Evolutionary conservation across 2,329 filamentous ascomycete genomes (phyloP), one percentile per base, ranked within the genome.

Genomic region (Thielaviopsis euricoi): DNA sequence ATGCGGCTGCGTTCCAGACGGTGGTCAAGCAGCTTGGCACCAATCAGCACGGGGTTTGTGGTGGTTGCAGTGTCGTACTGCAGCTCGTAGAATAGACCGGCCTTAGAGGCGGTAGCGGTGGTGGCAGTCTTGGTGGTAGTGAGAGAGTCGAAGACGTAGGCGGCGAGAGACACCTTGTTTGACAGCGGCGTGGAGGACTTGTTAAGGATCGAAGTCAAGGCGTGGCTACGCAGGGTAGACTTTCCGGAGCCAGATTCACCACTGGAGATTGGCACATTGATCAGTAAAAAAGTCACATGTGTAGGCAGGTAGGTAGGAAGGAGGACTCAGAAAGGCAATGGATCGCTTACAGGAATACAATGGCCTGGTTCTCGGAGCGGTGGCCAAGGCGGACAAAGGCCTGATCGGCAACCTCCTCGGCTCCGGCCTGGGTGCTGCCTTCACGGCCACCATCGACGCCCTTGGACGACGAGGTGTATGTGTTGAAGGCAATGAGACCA

Each of bases 71-170:
- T 95, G 69, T 98, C 91, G 68, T 98, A 98, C 70, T 98, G 93
- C 49, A 98, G 77, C 70, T 98, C 93, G 69, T 93, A 93, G 68
- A 95, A 95, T 17, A 98, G 78, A 62, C 93, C 93, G 12, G 93
- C 86, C 70, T 97, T 97, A 55, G 91, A 97, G 26, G 93, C 93
- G 1, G 89, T 95, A 1, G 90, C 90, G 0, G 91, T 97, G 1
- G 91, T 97, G 37, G 90, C 84, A 1, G 91, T 95, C 73, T 98
- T 98, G 25, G 93, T 98, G 1, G 93, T 97, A 5, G 93, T 98
- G 60, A 98, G 79, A 1, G 89, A 87, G 68, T 98, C 93, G 69
- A 98, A 98, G 61, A 97, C 82, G 69, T 96, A 98, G 50, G 91
- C 86, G 22, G 91, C 91, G 54, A 94, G 85, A 2, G 91, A 96